Conservation (phyloP, 129 eudicot species). For the Erigeron canadensis region DNA sequence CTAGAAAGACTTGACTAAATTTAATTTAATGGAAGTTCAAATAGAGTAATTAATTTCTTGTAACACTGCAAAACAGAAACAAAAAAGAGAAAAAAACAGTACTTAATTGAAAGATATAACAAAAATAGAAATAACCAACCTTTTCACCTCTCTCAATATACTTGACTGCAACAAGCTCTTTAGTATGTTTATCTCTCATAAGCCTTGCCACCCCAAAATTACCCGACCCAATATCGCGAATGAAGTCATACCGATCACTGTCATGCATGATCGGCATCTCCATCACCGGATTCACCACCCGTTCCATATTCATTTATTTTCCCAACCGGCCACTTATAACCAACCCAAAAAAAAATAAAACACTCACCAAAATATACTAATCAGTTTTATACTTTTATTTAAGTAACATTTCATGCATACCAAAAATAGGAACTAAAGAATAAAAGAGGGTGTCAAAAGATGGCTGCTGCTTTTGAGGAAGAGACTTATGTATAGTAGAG, state of each 20-base stretch:
- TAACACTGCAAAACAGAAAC: conserved; percentile 15
- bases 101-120: background rate
- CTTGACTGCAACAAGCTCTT: conserved; percentile 83
- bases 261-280: conserved; percentile 87
- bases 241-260: conserved; percentile 72
- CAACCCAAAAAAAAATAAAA: conserved; percentile 5
- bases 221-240: conserved; percentile 82
- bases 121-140: conserved; percentile 40
- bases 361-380: too few relatives aligned
- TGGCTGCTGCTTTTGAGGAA: too few relatives aligned
- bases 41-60: background rate
- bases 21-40: background rate
- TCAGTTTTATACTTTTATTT: background rate
- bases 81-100: background rate
- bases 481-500: background rate
- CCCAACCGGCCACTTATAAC: conserved; percentile 11
- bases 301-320: conserved; percentile 56
- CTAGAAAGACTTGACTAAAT: background rate
- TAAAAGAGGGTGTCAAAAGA: too few relatives aligned
- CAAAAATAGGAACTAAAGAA: background rate
- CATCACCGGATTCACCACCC: conserved; percentile 44
- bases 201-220: conserved; percentile 88
- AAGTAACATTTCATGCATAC: conserved; percentile 4
- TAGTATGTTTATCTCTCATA: conserved; percentile 79
- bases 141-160: conserved; percentile 89